Evolutionary conservation across 345 rosid species (phyloP).

Genomic region (Pseudoturritis turrita): DNA sequence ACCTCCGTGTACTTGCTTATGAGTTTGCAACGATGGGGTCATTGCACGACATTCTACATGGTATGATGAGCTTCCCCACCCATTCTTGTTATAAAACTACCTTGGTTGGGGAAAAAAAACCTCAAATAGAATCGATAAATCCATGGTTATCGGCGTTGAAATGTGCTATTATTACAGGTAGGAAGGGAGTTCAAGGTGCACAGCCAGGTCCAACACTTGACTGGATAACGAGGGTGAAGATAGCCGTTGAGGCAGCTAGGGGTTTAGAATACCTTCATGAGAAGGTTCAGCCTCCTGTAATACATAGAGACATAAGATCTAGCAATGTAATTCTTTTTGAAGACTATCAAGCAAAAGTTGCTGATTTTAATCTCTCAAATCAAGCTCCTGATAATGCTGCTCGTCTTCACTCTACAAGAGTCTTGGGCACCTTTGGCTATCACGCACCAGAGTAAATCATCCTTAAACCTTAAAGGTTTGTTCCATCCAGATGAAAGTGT

Average conservation of each 20-base stretch:
- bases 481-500: neutral
- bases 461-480: neutral
- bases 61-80: conserved; percentile 25
- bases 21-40: conserved; percentile 97
- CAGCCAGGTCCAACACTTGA: conserved; percentile 98
- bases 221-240: conserved; percentile 91
- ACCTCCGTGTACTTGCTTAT: conserved; percentile 71
- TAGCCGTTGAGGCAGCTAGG: conserved; percentile 96
- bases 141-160: neutral
- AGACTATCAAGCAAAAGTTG: conserved; percentile 90
- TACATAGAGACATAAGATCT: conserved; percentile 95
- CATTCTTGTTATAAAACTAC: neutral
- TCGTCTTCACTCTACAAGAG: conserved; percentile 98
- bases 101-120: neutral
- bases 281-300: conserved; percentile 76
- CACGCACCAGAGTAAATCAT: conserved; percentile 94
- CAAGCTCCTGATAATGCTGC: conserved; percentile 99
- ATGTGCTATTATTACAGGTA: conserved; percentile 45
- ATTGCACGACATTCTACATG: conserved; percentile 80
- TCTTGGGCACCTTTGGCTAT: conserved; percentile 96
- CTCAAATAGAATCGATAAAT: neutral
- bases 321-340: conserved; percentile 96
- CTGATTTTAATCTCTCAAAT: conserved; percentile 93
- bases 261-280: conserved; percentile 96
- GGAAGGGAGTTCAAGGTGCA: conserved; percentile 99